phyloP scores from a whole-genome alignment of 2,329 filamentous ascomycete genomes.

The Fusarium penzigii region DNA sequence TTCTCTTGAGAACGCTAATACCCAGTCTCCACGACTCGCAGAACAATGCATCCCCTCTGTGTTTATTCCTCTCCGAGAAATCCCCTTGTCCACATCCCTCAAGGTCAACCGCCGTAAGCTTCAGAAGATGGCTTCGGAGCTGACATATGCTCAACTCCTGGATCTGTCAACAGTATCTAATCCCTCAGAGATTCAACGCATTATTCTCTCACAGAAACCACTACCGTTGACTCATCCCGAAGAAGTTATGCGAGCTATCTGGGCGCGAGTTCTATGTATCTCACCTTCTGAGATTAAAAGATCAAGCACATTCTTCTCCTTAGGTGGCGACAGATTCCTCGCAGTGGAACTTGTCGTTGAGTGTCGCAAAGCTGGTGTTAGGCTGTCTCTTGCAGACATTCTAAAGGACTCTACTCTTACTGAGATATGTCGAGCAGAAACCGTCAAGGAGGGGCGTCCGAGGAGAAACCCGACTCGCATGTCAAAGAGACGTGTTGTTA shows the following conservation, averaged over 20 bases:
- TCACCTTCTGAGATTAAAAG: conserved; percentile 43
- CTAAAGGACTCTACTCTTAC: conserved; percentile 43
- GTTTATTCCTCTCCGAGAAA: conserved; percentile 49
- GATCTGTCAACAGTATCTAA: conserved; percentile 42
- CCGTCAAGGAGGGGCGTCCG: conserved; percentile 15
- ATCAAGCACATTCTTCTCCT: conserved; percentile 46
- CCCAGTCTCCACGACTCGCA: conserved; percentile 30
- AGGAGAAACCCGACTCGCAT: conserved; percentile 1
- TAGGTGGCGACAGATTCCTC: conserved; percentile 48
- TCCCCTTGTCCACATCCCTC: conserved; percentile 51
- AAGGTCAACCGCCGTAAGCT: conserved; percentile 52
- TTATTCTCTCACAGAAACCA: conserved; percentile 39
- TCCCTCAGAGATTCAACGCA: conserved; percentile 37
- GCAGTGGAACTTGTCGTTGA: conserved; percentile 46
- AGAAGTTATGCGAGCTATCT: conserved; percentile 48
- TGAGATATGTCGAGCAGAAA: conserved; percentile 44
- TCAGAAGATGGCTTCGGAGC: conserved; percentile 43
- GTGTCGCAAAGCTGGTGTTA: conserved; percentile 45
- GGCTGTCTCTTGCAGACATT: conserved; percentile 44
- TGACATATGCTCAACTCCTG: conserved; percentile 46
- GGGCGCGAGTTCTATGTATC: conserved; percentile 45
- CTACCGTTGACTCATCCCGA: conserved; percentile 50
- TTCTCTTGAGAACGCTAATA: conserved; percentile 36
- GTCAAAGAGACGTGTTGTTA: background rate
- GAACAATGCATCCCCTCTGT: conserved; percentile 47